Evolutionary conservation across 768 basidiomycete genomes (phyloP), one percentile per base, ranked within the genome.

Genomic region (Lentinula lateritia): DNA sequence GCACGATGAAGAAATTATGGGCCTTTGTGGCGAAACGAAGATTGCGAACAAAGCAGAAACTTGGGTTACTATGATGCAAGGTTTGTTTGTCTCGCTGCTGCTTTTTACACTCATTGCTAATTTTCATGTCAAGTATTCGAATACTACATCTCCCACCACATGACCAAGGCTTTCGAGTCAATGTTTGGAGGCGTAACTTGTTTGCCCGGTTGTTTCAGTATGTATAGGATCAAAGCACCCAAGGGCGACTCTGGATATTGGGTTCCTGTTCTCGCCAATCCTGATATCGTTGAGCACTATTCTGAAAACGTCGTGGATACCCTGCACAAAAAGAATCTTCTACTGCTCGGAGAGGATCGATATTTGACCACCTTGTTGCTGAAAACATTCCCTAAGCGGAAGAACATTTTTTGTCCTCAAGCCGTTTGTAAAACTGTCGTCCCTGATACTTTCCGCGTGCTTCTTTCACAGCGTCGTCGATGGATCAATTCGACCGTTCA

Each of bases 401-500:
- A 99, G 82, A 98, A 97, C 80, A 85, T 98, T 73, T 98, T 98
- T 82, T 95, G 93, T 72, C 96, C 97, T 6, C 95, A 97, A 74
- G 97, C 96, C 0, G 96, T 98, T 7, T 98, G 96, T 81, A 98
- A 98, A 83, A 98, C 97, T 34, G 83, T 98, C 67, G 97, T 98
- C 1, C 97, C 97, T 1, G 97, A 99, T 70, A 94, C 94, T 3
- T 98, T 98, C 86, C 78, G 86, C 39, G 86, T 98, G 16, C 80
- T 98, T 41, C 83, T 98, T 38, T 97, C 94, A 4, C 97, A 99
- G 72, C 92, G 97, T 68, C 90, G 96, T 69, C 89, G 97, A 64
- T 99, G 97, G 97, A 99, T 99, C 78, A 99, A 98, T 78, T 98
- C 95, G 61, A 99, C 96, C 0, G 88, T 98, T 42, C 97, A 99